A percentile compares a stretch with the other conserved stretches of the same genome.
These are phyloP conservation scores for Fonsecaea pugnacius DNA, from an alignment of 2,329 filamentous ascomycete genomes.

Conservation along the genomic window DNA sequence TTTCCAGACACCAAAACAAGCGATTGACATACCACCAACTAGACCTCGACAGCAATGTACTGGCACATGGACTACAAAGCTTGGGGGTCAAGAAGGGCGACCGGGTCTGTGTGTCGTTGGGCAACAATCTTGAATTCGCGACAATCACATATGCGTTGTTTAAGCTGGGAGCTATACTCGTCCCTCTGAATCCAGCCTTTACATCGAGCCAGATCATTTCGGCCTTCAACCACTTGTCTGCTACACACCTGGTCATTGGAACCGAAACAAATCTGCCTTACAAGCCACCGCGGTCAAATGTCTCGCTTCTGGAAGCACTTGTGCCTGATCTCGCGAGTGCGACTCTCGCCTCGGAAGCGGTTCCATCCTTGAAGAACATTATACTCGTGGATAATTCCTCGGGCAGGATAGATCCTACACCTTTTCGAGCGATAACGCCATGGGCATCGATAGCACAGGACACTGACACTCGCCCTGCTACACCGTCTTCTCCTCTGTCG, in stretches of 20 bases:
- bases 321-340: conserved; percentile 53
- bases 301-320: conserved; percentile 61
- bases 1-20: conserved; percentile 65
- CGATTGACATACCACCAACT: conserved; percentile 75
- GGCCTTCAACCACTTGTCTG: conserved; percentile 75
- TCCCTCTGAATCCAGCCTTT: conserved; percentile 92
- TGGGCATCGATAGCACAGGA: conserved; percentile 54
- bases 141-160: conserved; percentile 81
- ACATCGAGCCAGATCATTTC: conserved; percentile 76
- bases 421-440: conserved; percentile 50
- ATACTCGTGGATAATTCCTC: conserved; percentile 78
- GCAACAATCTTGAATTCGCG: conserved; percentile 83
- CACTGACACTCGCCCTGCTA: conserved; percentile 51
- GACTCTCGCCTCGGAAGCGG: conserved; percentile 57
- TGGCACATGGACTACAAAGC: conserved; percentile 36
- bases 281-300: conserved; percentile 64
- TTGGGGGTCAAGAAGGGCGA: conserved; percentile 51
- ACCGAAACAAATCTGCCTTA: conserved; percentile 81
- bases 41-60: conserved; percentile 56
- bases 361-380: conserved; percentile 72
- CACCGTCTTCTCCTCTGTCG: conserved; percentile 46
- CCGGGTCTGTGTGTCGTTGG: conserved; percentile 81
- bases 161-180: conserved; percentile 90
- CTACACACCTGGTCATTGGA: conserved; percentile 78
- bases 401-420: conserved; percentile 55